Base-by-base conservation (phyloP, 345 rosid species). In the Brassica incana region DNA sequence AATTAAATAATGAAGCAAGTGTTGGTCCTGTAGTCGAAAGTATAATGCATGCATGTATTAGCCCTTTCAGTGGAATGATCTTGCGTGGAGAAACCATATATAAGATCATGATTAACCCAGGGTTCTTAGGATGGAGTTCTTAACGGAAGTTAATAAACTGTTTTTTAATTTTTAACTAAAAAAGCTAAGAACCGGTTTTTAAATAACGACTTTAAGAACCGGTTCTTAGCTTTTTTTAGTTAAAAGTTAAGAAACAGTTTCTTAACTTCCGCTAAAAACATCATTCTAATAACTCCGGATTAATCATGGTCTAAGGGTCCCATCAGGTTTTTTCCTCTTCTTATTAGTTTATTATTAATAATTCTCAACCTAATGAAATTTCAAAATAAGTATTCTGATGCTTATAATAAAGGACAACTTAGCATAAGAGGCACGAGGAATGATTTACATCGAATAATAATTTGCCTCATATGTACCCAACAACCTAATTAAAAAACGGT, bases 61-160 rank as follows among this genome's bases (percentile, higher is more conserved):
- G 69, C 56, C 48, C 40, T 69, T 76, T 65, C 56, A 64, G 82
- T 86, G 78, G 82, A 83, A 88, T 90, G 84, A 88, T 87, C 72
- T 81, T 87, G 87, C 88, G 85, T 84, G 85, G 71, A 85, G 80
- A 75, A 81, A 72, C 82, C 73, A 76, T n/a, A n/a, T n/a, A n/a
- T 20, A 20, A 20, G 23, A 20, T 0, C 23, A 20, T 23, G 25
- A 23, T 23, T 23, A 23, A 23, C 0, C 25, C 25, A 0, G 1
- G 25, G 1, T 23, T 23, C 25, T 23, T 23, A 23, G 25, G 25
- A 23, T 23, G 25, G 1, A 23, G 25, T 23, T 23, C 0, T 23
- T 23, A 23, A 0, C 25, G 25, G 25, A 23, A 23, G 1, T 23
- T 23, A 23, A 23, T 0, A 23, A 23, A 23, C 25, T 23, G 25